Evolutionary conservation across 2,329 filamentous ascomycete species (phyloP).

Genomic region (Onygenales sp.): DNA sequence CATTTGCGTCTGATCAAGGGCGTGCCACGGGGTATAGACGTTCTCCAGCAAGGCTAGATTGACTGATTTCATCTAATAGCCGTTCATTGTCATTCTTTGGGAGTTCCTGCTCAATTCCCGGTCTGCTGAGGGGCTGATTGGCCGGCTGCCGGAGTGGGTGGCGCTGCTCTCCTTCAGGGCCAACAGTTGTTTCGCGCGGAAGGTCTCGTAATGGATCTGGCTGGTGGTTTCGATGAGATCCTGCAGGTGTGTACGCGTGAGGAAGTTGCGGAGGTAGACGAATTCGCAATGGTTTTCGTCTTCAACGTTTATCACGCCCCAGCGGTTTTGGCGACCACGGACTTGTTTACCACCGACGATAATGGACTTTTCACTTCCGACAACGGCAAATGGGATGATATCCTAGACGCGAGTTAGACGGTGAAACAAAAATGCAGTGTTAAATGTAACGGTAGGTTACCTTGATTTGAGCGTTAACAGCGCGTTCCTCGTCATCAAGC

Average conservation of each 20-base stretch:
- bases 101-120: conserved; percentile 94
- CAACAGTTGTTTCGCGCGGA: conserved; percentile 97
- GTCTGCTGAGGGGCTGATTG: conserved; percentile 91
- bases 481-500: conserved; percentile 92
- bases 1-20: not conserved
- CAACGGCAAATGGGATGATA: conserved; percentile 93
- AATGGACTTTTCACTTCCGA: conserved; percentile 96
- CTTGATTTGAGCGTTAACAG: conserved; percentile 93
- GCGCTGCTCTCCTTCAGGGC: conserved; percentile 97
- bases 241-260: conserved; percentile 95
- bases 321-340: conserved; percentile 94
- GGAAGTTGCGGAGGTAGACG: conserved; percentile 94
- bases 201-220: conserved; percentile 99
- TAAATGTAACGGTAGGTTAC: conserved; percentile 38
- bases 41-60: not conserved
- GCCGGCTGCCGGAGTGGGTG: conserved; percentile 68
- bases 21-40: not conserved
- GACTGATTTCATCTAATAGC: conserved; percentile 56
- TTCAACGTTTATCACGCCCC: conserved; percentile 99
- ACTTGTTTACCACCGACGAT: conserved; percentile 97
- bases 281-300: conserved; percentile 99
- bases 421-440: not conserved
- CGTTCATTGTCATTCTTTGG: conserved; percentile 97
- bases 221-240: conserved; percentile 98
- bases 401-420: conserved; percentile 44